These are phyloP conservation scores for Sequoia sempervirens DNA, from an alignment of 75 land plant species.

Conservation along the genomic window DNA sequence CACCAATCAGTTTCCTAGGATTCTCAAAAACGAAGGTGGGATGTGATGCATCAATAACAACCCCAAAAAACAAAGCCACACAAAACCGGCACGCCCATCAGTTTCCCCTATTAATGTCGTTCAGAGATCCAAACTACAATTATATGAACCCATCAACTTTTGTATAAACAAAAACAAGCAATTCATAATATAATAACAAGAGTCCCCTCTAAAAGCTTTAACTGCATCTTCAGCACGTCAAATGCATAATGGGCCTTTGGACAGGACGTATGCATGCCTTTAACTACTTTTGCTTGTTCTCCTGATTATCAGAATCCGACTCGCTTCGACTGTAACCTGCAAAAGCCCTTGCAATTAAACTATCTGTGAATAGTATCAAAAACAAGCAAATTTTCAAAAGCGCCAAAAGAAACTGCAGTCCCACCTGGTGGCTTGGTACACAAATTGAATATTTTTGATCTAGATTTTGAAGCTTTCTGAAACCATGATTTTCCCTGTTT, in stretches of 20 bases:
- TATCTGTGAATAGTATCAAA: not conserved
- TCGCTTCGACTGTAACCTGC: conserved; percentile 11
- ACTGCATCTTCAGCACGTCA: not conserved
- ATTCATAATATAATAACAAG: not conserved
- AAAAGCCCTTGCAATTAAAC: not conserved
- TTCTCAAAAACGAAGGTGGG: no score
- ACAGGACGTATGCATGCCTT: not conserved
- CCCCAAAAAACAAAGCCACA: no score
- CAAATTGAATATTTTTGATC: not conserved
- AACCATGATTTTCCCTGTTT: conserved; percentile 10
- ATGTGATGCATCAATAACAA: no score
- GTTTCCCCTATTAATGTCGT: not conserved
- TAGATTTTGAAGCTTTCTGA: conserved; percentile 5
- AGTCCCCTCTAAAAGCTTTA: not conserved
- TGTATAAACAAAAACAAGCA: not conserved
- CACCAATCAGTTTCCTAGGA: not conserved
- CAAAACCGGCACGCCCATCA: no score
- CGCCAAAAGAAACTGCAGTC: not conserved
- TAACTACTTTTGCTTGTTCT: not conserved
- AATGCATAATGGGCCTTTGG: not conserved
- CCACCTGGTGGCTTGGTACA: conserved; percentile 9
- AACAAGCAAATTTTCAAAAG: not conserved
- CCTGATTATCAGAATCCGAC: conserved; percentile 9
- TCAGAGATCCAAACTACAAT: not conserved
- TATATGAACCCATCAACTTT: not conserved